Conservation (phyloP, 306 rosid species). For the Parietaria judaica region DNA sequence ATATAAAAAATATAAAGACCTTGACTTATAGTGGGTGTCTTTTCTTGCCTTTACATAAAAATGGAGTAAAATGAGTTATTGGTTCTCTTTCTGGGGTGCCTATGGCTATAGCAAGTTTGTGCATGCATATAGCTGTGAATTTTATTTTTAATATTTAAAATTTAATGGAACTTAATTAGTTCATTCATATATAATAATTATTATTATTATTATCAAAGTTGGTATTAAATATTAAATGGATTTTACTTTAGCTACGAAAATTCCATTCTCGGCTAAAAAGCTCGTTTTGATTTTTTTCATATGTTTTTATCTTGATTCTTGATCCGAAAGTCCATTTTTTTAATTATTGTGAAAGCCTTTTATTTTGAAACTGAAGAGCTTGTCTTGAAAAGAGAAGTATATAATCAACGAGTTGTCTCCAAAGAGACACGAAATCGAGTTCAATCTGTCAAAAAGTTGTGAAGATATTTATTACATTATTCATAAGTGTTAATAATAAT, state of each 20-base stretch:
- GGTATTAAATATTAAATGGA: too few species aligned
- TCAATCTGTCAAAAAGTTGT: neutral
- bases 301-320: neutral
- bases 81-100: neutral
- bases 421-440: neutral
- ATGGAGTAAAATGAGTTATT: constrained; percentile 2
- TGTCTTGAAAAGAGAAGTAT: constrained; percentile 1
- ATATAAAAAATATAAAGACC: neutral
- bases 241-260: too few species aligned
- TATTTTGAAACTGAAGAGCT: neutral
- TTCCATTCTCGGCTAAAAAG: constrained; percentile 1
- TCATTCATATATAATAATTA: too few species aligned
- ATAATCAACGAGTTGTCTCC: neutral
- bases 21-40: constrained; percentile 11
- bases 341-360: neutral
- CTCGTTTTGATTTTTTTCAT: neutral
- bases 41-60: constrained; percentile 2
- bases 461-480: too few species aligned
- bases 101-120: neutral
- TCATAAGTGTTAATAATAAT: too few species aligned
- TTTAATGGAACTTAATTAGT: too few species aligned
- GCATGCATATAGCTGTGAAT: neutral
- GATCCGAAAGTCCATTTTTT: neutral
- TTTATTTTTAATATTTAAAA: neutral
- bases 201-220: too few species aligned